Conservation (phyloP, 441 rosid genomes). For the Theobroma grandiflorum region DNA sequence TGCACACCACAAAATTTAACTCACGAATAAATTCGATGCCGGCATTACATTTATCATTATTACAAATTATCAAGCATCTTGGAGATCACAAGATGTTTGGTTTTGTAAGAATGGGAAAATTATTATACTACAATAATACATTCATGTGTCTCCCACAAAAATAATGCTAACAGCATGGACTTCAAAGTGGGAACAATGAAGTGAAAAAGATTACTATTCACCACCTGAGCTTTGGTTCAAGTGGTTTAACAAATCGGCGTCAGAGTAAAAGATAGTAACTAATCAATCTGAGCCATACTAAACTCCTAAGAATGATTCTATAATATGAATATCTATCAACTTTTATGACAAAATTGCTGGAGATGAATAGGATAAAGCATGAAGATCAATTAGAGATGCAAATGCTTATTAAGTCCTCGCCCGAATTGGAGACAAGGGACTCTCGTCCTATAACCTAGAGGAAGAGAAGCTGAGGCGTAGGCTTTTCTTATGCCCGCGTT, state of each 20-base stretch:
- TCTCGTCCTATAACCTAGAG: conserved; percentile 47
- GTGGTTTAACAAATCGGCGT: not conserved
- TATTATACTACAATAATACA: not conserved
- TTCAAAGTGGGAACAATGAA: not conserved
- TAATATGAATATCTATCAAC: not conserved
- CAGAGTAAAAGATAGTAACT: not conserved
- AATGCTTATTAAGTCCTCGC: conserved; percentile 32
- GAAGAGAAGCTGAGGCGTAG: conserved; percentile 48
- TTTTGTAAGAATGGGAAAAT: not conserved
- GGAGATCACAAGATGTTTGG: not conserved
- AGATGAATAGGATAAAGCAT: not conserved
- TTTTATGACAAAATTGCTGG: not conserved
- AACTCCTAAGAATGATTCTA: not conserved
- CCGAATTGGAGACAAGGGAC: conserved; percentile 47
- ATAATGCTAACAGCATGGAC: not conserved
- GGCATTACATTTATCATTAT: not conserved
- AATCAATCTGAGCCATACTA: not conserved
- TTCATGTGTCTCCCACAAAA: conserved; percentile 17
- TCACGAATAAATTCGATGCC: not conserved
- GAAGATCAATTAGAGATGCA: not conserved
- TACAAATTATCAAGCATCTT: not conserved
- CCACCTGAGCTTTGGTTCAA: not conserved
- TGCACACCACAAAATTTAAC: not conserved
- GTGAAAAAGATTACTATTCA: not conserved
- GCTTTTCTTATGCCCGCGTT: conserved; percentile 41